phyloP scores from a whole-genome alignment of 148 eudicot genomes.

The Euryodendron excelsum region DNA sequence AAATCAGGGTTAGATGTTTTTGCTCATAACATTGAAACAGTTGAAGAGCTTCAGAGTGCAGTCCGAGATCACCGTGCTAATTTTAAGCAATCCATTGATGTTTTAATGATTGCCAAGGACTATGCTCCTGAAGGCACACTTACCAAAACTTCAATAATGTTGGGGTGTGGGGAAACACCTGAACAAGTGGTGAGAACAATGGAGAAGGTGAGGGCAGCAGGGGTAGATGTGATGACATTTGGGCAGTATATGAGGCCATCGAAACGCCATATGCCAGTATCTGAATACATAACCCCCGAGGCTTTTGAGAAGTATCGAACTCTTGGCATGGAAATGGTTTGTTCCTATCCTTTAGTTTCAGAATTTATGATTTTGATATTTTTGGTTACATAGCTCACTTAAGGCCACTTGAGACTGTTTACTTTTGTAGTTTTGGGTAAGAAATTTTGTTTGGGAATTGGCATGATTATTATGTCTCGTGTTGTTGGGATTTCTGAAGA shows the following conservation, averaged over 20 bases:
- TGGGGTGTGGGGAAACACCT: slow-evolving; percentile 98
- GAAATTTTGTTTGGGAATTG: neutral
- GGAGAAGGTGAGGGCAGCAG: slow-evolving; percentile 98
- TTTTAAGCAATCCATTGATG: slow-evolving; percentile 88
- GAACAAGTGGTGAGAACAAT: slow-evolving; percentile 87
- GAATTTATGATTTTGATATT: neutral
- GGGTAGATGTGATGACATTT: slow-evolving; percentile 97
- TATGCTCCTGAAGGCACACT: slow-evolving; percentile 88
- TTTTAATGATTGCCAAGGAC: slow-evolving; percentile 74
- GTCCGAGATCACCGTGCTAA: slow-evolving; percentile 96
- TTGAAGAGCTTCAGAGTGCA: slow-evolving; percentile 84
- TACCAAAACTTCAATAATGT: slow-evolving; percentile 91
- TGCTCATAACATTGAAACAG: slow-evolving; percentile 98
- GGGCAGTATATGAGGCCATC: slow-evolving; percentile 98
- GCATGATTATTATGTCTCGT: neutral
- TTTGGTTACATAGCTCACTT: too few relatives aligned
- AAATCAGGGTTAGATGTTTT: slow-evolving; percentile 84
- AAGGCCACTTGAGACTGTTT: neutral
- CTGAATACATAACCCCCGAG: slow-evolving; percentile 86
- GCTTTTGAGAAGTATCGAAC: slow-evolving; percentile 79
- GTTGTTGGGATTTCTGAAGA: neutral
- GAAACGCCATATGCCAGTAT: slow-evolving; percentile 95
- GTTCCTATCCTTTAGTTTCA: slow-evolving; percentile 13
- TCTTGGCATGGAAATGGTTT: slow-evolving; percentile 93
- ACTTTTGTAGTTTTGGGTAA: neutral